These are phyloP conservation scores for Zizania latifolia DNA, from an alignment of 176 grass and related monocot species.

Conservation along the genomic window DNA sequence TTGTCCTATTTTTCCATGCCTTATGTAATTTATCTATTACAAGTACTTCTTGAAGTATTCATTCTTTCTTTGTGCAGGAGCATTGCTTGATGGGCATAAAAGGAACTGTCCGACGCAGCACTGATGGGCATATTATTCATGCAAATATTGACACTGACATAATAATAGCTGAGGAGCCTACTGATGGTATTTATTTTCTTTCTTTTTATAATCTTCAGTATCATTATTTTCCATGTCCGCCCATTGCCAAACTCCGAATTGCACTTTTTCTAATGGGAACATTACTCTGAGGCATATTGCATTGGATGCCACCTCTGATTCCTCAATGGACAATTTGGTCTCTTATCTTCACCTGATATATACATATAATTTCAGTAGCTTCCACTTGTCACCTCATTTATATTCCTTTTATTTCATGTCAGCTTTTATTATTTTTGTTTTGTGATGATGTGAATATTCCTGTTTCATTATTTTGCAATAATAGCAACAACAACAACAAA, in stretches of 20 bases:
- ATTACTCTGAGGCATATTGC: background rate
- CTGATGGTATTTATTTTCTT: slow-evolving; percentile 39
- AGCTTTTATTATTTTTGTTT: background rate
- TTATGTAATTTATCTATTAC: background rate
- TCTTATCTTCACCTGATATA: background rate
- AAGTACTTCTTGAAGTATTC: background rate
- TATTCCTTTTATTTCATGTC: background rate
- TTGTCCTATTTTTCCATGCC: background rate
- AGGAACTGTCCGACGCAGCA: slow-evolving; percentile 66
- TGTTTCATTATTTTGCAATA: background rate
- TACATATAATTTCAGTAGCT: background rate
- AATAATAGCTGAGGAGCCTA: slow-evolving; percentile 63
- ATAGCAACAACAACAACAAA: too few species aligned
- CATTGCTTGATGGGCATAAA: slow-evolving; percentile 87
- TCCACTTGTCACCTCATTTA: background rate
- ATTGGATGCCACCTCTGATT: background rate
- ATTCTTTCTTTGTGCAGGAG: slow-evolving; percentile 34
- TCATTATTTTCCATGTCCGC: slow-evolving; percentile 9
- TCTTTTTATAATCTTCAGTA: slow-evolving; percentile 1
- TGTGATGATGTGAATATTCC: background rate
- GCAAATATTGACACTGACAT: slow-evolving; percentile 76
- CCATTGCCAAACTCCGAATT: background rate
- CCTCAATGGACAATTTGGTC: background rate
- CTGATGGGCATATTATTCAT: slow-evolving; percentile 79
- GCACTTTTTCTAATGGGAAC: background rate